Base-by-base conservation (phyloP, 352 stramenopile species). In the Aphanomyces astaci region DNA sequence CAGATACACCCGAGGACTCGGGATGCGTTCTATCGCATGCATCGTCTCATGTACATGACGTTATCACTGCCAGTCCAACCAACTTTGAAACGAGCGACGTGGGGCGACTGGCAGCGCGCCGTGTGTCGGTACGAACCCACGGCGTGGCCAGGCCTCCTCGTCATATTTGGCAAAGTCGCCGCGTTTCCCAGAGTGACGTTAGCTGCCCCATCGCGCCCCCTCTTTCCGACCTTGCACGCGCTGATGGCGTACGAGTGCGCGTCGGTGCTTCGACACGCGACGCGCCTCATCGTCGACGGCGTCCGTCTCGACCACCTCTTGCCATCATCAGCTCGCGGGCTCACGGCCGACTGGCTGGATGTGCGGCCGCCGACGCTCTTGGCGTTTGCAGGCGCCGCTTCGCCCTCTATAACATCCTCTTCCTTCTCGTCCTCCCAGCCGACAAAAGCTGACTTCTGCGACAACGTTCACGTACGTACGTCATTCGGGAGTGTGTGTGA, bases 191-290 rank as follows among this genome's bases (percentile, higher is more conserved):
- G 64, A 33, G 90, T 90, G 66, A 54, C 72, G 55, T 70, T 86
- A 15, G 57, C 57, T 11, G 63, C 76, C 57, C 17, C 60, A 24
- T 55, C 71, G 11, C 25, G 71, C 49, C 73, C 64, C 1, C 71
- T 81, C 0, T 92, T 92, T 56, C 64, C 56, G 7, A 87, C 76
- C 1, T 53, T 78, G 0, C 76, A 88, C 69, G 76, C 73, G 25
- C 88, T 85, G 49, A 74, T 88, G 55, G 85, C 79, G 60, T 94
- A 82, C 40, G 83, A 92, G 63, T 76, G 86, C 24, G 82, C 82
- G 15, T 75, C 74, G 30, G 77, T 80, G 10, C 60, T 94, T 39
- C 86, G 83, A 57, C 72, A 72, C 3, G 40, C 89, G 3, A 75
- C 87, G 70, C 70, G 24, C 25, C 31, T 48, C 13, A 22, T 65